A percentile compares a stretch with the other conserved stretches of the same genome.
phyloP scores from a whole-genome alignment of 2,329 filamentous ascomycete species.

The Fusarium irregulare region DNA sequence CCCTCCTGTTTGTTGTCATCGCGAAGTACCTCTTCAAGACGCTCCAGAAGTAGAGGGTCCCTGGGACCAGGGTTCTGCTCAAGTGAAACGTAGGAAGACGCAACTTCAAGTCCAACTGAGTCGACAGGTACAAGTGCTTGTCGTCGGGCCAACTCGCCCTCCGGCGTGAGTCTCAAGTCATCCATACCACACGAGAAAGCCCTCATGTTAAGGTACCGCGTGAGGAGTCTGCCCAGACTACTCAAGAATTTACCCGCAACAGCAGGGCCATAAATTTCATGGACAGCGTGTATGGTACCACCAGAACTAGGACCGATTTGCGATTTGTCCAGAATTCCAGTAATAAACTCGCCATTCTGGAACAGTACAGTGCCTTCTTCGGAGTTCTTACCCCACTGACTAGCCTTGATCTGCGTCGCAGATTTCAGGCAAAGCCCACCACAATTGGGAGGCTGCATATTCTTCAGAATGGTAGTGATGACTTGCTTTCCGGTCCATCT shows the following conservation, averaged over 20 bases:
- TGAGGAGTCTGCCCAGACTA: constrained; percentile 88
- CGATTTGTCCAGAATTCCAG: constrained; percentile 93
- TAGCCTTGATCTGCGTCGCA: constrained; percentile 80
- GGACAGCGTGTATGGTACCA: constrained; percentile 89
- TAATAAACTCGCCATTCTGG: constrained; percentile 86
- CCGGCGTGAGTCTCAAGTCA: constrained; percentile 84
- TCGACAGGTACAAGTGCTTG: constrained; percentile 75
- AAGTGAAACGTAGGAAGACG: constrained; percentile 88
- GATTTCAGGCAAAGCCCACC: constrained; percentile 83
- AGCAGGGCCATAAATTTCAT: constrained; percentile 91
- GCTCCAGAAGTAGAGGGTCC: constrained; percentile 77
- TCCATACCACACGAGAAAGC: constrained; percentile 98
- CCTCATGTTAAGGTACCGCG: constrained; percentile 89
- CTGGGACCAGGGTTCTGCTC: constrained; percentile 71
- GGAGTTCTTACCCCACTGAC: constrained; percentile 79
- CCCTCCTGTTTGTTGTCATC: constrained; percentile 92
- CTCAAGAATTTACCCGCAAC: constrained; percentile 89
- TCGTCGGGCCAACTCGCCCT: constrained; percentile 79
- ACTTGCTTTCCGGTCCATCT: constrained; percentile 98
- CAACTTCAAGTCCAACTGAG: constrained; percentile 79
- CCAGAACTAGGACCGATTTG: constrained; percentile 90
- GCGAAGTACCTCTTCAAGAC: constrained; percentile 88
- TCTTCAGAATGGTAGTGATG: constrained; percentile 91
- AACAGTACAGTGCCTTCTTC: constrained; percentile 88
- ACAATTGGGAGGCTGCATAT: constrained; percentile 83